phyloP scores from a whole-genome alignment of 441 rosid genomes.

The Adansonia rubrostipa region DNA sequence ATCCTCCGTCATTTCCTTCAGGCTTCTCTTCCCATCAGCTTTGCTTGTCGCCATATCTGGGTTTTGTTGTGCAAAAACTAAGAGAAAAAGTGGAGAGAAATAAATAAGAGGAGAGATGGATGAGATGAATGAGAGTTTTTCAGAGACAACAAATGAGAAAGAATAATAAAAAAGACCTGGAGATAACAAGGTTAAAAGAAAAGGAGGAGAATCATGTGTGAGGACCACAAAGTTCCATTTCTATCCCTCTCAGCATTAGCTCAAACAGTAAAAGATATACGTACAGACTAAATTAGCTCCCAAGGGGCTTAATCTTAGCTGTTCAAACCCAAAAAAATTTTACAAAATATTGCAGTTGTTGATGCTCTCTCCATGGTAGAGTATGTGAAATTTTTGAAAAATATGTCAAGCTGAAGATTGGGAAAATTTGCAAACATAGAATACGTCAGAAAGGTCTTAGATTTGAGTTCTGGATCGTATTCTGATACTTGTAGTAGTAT shows the following conservation, averaged over 20 bases:
- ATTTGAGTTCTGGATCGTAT: too few relatives aligned
- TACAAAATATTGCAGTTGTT: too few relatives aligned
- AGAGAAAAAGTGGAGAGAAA: not conserved
- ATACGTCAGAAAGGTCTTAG: too few relatives aligned
- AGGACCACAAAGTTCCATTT: slow-evolving; percentile 51
- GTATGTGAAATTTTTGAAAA: too few relatives aligned
- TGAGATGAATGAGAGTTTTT: not conserved
- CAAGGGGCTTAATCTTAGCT: not conserved
- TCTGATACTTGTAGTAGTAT: too few relatives aligned
- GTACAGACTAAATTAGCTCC: slow-evolving; percentile 10
- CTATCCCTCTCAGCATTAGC: slow-evolving; percentile 22
- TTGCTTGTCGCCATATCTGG: slow-evolving; percentile 54
- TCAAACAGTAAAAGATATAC: slow-evolving; percentile 15
- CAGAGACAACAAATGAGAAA: not conserved
- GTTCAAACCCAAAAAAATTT: not conserved
- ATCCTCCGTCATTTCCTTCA: slow-evolving; percentile 52
- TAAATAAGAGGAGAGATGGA: slow-evolving; percentile 10
- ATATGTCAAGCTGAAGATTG: too few relatives aligned
- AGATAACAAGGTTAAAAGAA: slow-evolving; percentile 25
- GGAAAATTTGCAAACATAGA: too few relatives aligned
- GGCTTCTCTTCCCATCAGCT: slow-evolving; percentile 64
- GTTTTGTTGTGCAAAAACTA: not conserved
- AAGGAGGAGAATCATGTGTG: slow-evolving; percentile 31
- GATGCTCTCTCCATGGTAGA: too few relatives aligned
- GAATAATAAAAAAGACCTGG: slow-evolving; percentile 14